Evolutionary conservation across 768 basidiomycete genomes (phyloP).

Genomic region (Leccinum barrowsii): DNA sequence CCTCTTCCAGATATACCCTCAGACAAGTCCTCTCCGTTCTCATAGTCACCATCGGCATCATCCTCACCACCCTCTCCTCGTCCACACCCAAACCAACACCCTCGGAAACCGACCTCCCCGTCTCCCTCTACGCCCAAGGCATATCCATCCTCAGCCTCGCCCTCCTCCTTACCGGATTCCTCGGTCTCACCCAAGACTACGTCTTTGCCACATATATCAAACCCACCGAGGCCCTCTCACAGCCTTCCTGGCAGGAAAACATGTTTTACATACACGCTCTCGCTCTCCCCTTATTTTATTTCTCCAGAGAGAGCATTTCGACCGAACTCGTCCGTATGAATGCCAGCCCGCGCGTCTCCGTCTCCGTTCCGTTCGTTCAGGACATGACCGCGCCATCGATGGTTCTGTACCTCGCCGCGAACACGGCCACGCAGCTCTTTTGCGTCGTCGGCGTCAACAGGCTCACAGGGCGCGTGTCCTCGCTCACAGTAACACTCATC

Average conservation of each 20-base stretch:
- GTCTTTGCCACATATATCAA: slow-evolving; percentile 55
- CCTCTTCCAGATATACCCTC: slow-evolving; percentile 50
- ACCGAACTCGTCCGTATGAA: slow-evolving; percentile 16
- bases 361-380: slow-evolving; percentile 7
- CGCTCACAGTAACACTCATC: slow-evolving; percentile 75
- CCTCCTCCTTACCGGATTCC: slow-evolving; percentile 72
- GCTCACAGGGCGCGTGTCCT: slow-evolving; percentile 71
- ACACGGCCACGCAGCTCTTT: slow-evolving; percentile 79
- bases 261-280: slow-evolving; percentile 91
- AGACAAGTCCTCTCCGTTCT: slow-evolving; percentile 71
- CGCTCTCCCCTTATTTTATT: slow-evolving; percentile 72
- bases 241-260: slow-evolving; percentile 73
- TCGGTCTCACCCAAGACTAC: slow-evolving; percentile 84
- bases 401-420: slow-evolving; percentile 62
- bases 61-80: slow-evolving; percentile 79
- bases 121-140: slow-evolving; percentile 56
- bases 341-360: slow-evolving; percentile 12
- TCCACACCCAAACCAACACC: slow-evolving; percentile 32
- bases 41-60: slow-evolving; percentile 77
- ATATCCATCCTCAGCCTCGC: slow-evolving; percentile 73
- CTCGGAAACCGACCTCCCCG: slow-evolving; percentile 1
- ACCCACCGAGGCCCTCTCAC: slow-evolving; percentile 19
- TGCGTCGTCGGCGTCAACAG: slow-evolving; percentile 88
- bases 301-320: slow-evolving; percentile 50
- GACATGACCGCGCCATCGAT: slow-evolving; percentile 51